Percentiles rank a stretch among this genome's conserved stretches.
phyloP scores from a whole-genome alignment of 2,329 filamentous ascomycete genomes.

The Colletotrichum sp. region DNA sequence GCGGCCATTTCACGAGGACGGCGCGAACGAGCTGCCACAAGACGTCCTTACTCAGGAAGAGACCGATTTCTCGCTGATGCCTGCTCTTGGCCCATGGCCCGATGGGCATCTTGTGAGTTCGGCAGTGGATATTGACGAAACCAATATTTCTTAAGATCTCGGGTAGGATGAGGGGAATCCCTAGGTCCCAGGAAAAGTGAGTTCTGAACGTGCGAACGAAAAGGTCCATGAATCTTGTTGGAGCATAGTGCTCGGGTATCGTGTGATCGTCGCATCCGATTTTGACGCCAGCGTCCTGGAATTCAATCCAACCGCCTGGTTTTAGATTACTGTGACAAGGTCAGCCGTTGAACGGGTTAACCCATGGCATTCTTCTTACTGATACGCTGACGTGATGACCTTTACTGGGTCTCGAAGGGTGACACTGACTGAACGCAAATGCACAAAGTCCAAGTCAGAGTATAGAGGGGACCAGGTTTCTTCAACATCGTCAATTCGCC shows the following conservation, averaged over 20 bases:
- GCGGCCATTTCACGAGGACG: constrained; percentile 33
- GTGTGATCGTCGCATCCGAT: constrained; percentile 36
- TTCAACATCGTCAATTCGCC: constrained; percentile 53
- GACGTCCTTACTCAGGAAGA: constrained; percentile 36
- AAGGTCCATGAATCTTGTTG: constrained; percentile 32
- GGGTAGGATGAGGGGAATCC: constrained; percentile 30
- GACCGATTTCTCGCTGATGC: constrained; percentile 39
- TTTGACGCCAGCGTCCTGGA: constrained; percentile 37
- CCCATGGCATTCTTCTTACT: constrained; percentile 29
- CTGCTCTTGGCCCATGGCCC: constrained; percentile 42
- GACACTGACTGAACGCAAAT: constrained; percentile 55
- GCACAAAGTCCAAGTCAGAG: constrained; percentile 54
- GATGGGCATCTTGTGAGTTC: constrained; percentile 34
- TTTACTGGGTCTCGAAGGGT: constrained; percentile 55
- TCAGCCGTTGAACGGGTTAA: constrained; percentile 1
- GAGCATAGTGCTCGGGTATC: constrained; percentile 18
- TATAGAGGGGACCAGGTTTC: constrained; percentile 35
- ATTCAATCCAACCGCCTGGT: constrained; percentile 45
- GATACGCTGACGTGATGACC: constrained; percentile 53
- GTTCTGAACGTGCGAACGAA: constrained; percentile 34
- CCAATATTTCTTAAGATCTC: constrained; percentile 33
- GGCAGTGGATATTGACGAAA: constrained; percentile 37
- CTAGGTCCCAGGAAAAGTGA: constrained; percentile 39
- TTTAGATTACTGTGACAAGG: constrained; percentile 32
- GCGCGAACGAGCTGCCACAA: constrained; percentile 37